Evolutionary conservation across 768 basidiomycete species (phyloP).

Genomic region (Megacollybia marginata): DNA sequence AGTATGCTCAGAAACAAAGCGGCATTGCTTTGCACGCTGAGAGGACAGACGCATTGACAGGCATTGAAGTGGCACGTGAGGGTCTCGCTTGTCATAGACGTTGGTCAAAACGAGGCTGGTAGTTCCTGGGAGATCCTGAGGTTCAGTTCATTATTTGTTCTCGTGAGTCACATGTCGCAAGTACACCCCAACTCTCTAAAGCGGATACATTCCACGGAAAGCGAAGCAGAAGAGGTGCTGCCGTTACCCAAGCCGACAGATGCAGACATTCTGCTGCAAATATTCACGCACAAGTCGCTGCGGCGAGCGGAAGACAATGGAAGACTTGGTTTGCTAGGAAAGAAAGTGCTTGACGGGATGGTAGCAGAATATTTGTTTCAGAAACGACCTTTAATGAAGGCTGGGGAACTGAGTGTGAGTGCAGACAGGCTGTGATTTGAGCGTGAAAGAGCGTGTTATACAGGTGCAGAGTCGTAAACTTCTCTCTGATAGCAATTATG

Average conservation of each 20-base stretch:
- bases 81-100: no score
- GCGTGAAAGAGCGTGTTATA: background rate
- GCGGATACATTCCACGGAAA: slow-evolving; percentile 23
- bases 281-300: slow-evolving; percentile 65
- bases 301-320: slow-evolving; percentile 42
- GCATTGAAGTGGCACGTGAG: no score
- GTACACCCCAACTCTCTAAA: slow-evolving; percentile 1
- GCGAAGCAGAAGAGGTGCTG: slow-evolving; percentile 22
- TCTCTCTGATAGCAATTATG: slow-evolving; percentile 35
- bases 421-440: background rate
- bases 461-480: slow-evolving; percentile 23
- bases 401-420: slow-evolving; percentile 45
- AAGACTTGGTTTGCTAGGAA: slow-evolving; percentile 45
- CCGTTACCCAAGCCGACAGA: slow-evolving; percentile 39
- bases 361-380: slow-evolving; percentile 41
- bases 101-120: no score
- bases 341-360: slow-evolving; percentile 35
- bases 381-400: slow-evolving; percentile 42
- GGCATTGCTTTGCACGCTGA: no score
- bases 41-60: no score
- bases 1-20: no score
- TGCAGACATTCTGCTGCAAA: slow-evolving; percentile 52
- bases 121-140: no score
- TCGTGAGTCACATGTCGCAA: no score
- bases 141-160: no score